These are phyloP conservation scores for Hippophae gyantsensis DNA, from an alignment of 306 rosid genomes.

Conservation along the genomic window DNA sequence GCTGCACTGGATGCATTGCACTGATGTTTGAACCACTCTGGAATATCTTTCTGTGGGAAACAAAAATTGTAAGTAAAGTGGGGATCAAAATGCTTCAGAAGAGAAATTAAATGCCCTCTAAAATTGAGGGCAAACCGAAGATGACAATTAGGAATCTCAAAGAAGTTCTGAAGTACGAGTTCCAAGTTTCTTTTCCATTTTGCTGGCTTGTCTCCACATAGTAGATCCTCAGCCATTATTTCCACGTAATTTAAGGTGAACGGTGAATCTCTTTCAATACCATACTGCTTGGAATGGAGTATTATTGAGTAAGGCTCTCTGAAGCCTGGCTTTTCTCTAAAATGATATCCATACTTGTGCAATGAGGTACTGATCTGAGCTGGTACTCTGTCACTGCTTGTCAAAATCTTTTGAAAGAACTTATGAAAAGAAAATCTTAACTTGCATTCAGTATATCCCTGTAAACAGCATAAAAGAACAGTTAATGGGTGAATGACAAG, in stretches of 20 bases:
- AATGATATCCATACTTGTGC: too few species aligned
- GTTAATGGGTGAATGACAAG: too few species aligned
- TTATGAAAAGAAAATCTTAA: too few species aligned
- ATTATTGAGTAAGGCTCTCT: not conserved
- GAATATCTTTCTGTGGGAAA: conserved; percentile 1
- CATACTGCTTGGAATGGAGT: not conserved
- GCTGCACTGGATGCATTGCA: not conserved
- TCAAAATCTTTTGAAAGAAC: too few species aligned
- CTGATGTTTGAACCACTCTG: not conserved
- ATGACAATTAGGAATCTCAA: not conserved
- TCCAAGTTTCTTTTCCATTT: not conserved
- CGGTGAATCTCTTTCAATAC: not conserved
- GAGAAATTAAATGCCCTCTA: not conserved
- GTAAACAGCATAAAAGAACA: too few species aligned
- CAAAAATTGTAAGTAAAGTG: not conserved
- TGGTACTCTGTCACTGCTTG: too few species aligned
- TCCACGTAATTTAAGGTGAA: not conserved
- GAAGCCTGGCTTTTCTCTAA: too few species aligned
- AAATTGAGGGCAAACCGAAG: not conserved
- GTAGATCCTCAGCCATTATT: not conserved
- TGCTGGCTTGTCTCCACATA: too few species aligned
- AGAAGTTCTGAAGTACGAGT: not conserved
- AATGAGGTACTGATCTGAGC: too few species aligned
- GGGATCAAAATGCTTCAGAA: not conserved
- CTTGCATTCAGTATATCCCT: too few species aligned